Percentiles rank a stretch among this genome's conserved stretches.
phyloP scores from a whole-genome alignment of 495 filamentous ascomycete genomes.

The Xylona heveae region DNA sequence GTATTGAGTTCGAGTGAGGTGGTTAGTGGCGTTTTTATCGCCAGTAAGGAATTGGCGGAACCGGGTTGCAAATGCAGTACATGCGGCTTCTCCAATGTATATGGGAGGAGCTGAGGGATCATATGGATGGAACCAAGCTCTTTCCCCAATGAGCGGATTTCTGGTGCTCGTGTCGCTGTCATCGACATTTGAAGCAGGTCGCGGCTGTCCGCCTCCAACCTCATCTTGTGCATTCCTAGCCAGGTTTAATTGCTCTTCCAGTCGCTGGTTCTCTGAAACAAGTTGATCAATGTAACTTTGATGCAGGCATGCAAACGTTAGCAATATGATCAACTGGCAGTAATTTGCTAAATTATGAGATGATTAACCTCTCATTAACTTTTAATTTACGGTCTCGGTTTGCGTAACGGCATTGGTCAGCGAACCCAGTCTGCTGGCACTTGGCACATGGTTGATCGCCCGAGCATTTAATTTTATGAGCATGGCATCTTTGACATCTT shows the following conservation, averaged over 20 bases:
- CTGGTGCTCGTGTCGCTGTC: constrained; percentile 16
- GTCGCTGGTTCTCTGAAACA: constrained; percentile 17
- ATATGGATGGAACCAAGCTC: constrained; percentile 24
- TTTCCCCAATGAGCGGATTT: constrained; percentile 21
- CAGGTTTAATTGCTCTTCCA: constrained; percentile 20
- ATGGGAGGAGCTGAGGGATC: constrained; percentile 23
- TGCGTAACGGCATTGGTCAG: constrained; percentile 19
- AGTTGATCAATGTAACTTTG: constrained; percentile 19
- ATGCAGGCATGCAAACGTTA: not conserved
- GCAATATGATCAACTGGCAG: constrained; percentile 2
- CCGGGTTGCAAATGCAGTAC: constrained; percentile 24
- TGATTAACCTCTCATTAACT: constrained; percentile 22
- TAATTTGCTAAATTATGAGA: too few relatives aligned
- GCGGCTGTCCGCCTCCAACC: too few relatives aligned
- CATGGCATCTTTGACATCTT: constrained; percentile 24
- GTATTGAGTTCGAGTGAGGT: constrained; percentile 22
- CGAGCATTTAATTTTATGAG: constrained; percentile 26
- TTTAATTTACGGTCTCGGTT: constrained; percentile 21
- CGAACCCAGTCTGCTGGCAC: constrained; percentile 17
- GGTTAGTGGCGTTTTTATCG: constrained; percentile 16
- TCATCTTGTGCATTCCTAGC: too few relatives aligned
- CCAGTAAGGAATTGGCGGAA: constrained; percentile 22
- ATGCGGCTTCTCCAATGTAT: constrained; percentile 24
- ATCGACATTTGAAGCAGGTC: too few relatives aligned
- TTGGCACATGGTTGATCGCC: constrained; percentile 21